These are phyloP conservation scores for Termitomyces titanicus DNA, from an alignment of 768 basidiomycete genomes.

Conservation along the genomic window DNA sequence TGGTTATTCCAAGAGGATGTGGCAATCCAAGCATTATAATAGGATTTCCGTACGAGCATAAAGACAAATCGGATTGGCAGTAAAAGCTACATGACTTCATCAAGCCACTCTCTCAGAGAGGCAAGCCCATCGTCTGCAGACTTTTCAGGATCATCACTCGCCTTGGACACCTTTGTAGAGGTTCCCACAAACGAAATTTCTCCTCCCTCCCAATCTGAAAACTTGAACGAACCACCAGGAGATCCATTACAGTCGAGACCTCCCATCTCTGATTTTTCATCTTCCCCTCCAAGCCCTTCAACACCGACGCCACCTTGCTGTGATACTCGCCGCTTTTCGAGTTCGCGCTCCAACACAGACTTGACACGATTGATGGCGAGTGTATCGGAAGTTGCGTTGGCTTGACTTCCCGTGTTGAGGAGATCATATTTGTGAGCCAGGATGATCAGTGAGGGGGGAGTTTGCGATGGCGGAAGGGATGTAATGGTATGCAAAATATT, in stretches of 20 bases:
- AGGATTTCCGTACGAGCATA: too few species aligned
- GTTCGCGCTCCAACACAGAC: slow-evolving; percentile 77
- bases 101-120: slow-evolving; percentile 46
- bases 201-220: slow-evolving; percentile 82
- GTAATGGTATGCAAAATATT: slow-evolving; percentile 63
- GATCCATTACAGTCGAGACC: slow-evolving; percentile 67
- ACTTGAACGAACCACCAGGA: slow-evolving; percentile 58
- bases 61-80: too few species aligned
- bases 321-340: slow-evolving; percentile 69
- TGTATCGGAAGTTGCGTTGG: slow-evolving; percentile 29
- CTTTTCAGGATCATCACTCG: slow-evolving; percentile 34
- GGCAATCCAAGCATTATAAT: too few species aligned
- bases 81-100: slow-evolving; percentile 31
- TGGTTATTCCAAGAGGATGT: too few species aligned
- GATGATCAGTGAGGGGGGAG: slow-evolving; percentile 57
- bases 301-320: slow-evolving; percentile 65
- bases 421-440: slow-evolving; percentile 79
- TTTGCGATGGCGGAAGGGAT: slow-evolving; percentile 68
- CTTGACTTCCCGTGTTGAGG: slow-evolving; percentile 45
- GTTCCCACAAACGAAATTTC: slow-evolving; percentile 67
- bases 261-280: slow-evolving; percentile 59
- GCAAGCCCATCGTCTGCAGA: slow-evolving; percentile 33
- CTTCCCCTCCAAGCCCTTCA: slow-evolving; percentile 73
- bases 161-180: slow-evolving; percentile 32
- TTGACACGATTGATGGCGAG: slow-evolving; percentile 70